phyloP scores from a whole-genome alignment of 139 green algal genomes.

The Pseudopediastrum boryanum region DNA sequence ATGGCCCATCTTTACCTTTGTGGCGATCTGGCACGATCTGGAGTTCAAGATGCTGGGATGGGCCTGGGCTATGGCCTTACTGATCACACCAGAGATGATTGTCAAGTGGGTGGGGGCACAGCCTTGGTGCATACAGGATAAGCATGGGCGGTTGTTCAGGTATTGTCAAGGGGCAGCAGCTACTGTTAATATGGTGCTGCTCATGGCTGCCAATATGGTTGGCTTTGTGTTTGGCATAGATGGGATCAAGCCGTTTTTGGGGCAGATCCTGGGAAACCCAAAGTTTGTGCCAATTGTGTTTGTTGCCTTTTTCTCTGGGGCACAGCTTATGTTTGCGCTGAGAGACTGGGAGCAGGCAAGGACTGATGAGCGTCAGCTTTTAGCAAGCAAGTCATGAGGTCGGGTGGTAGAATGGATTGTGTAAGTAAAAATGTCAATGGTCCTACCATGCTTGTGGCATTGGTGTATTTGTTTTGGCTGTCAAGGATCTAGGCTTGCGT shows the following conservation, averaged over 20 bases:
- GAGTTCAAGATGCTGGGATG: conserved; percentile 79
- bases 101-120: conserved; percentile 31
- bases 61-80: conserved; percentile 82
- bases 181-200: conserved; percentile 67
- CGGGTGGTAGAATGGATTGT: too few species aligned
- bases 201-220: conserved; percentile 87
- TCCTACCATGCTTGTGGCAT: too few species aligned
- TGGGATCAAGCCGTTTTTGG: conserved; percentile 48
- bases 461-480: too few species aligned
- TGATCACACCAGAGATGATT: conserved; percentile 76
- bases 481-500: too few species aligned
- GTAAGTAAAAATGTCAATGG: too few species aligned
- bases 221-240: conserved; percentile 75
- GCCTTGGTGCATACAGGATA: conserved; percentile 33
- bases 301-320: conserved; percentile 68
- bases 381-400: too few species aligned
- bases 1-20: conserved; percentile 96
- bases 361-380: too few species aligned
- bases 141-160: conserved; percentile 42
- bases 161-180: conserved; percentile 51
- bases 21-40: conserved; percentile 95
- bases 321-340: conserved; percentile 79
- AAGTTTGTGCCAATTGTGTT: conserved; percentile 53
- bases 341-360: conserved; percentile 40
- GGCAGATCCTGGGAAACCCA: conserved; percentile 52